These are phyloP conservation scores for Blepharisma japonicum DNA, from an alignment of 73 alveolate genomes.

Conservation along the genomic window DNA sequence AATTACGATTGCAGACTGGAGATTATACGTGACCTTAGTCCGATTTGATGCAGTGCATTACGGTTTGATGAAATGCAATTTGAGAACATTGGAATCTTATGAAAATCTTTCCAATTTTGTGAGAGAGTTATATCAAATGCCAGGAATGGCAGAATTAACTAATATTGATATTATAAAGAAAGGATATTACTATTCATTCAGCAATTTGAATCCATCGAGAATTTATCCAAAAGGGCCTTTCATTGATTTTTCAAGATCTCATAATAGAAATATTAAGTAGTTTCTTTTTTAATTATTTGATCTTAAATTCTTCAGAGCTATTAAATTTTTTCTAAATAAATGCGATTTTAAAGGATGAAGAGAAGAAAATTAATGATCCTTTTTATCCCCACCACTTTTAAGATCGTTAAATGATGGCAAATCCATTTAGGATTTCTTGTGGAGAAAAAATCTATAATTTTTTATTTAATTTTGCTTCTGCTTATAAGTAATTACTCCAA, in stretches of 20 bases:
- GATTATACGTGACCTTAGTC: conserved; percentile 50
- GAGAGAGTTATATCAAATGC: conserved; percentile 37
- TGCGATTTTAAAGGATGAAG: too few species aligned
- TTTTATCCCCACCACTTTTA: too few species aligned
- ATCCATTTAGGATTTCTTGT: too few species aligned
- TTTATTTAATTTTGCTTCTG: too few species aligned
- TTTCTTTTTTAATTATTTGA: too few species aligned
- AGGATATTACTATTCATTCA: conserved; percentile 54
- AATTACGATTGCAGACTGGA: conserved; percentile 32
- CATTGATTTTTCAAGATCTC: neutral
- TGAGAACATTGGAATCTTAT: conserved; percentile 43
- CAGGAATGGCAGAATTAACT: conserved; percentile 32
- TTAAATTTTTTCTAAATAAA: too few species aligned
- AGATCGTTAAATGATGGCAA: too few species aligned
- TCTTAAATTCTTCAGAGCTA: too few species aligned
- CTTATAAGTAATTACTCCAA: too few species aligned
- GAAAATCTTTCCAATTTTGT: conserved; percentile 43
- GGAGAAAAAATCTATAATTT: too few species aligned
- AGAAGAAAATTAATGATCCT: too few species aligned
- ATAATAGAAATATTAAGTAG: conserved; percentile 8
- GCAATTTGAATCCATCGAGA: conserved; percentile 42
- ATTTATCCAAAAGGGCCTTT: conserved; percentile 23
- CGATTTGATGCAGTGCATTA: conserved; percentile 59
- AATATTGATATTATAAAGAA: conserved; percentile 56
- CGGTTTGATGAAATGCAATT: conserved; percentile 55